Evolutionary conservation across 2,329 filamentous ascomycete genomes (phyloP).

Genomic region (Botrytis galanthina): DNA sequence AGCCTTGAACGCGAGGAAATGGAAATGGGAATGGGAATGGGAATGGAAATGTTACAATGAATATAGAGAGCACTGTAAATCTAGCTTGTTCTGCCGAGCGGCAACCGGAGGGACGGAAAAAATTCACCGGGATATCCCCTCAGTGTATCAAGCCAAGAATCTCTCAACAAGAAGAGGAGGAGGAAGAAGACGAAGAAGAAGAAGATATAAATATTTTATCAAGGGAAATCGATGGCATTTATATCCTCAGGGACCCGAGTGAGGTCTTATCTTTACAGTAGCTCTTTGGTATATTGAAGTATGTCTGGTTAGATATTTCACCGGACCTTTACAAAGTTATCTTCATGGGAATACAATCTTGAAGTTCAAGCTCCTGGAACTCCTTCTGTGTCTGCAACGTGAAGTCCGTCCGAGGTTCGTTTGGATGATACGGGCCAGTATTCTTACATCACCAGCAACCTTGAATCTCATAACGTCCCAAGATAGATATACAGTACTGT

Average conservation of each 20-base stretch:
- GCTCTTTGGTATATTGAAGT: neutral
- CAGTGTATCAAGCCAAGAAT: neutral
- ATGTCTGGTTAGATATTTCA: neutral
- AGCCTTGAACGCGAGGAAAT: neutral
- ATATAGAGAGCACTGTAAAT: neutral
- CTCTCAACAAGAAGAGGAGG: neutral
- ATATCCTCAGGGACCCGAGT: constrained; percentile 11
- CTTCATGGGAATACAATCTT: neutral
- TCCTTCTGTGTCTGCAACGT: neutral
- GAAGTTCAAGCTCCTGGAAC: constrained; percentile 5
- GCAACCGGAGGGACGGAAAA: constrained; percentile 13
- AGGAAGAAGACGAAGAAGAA: neutral
- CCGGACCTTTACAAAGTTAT: neutral
- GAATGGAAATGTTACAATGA: neutral
- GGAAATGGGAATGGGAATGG: neutral
- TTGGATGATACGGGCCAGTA: neutral
- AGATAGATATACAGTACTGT: neutral
- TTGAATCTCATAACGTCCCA: neutral
- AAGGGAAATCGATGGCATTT: neutral
- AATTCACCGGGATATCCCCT: constrained; percentile 20
- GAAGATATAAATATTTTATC: neutral
- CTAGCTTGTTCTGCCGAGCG: constrained; percentile 16
- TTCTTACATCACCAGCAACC: neutral
- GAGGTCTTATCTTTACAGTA: neutral
- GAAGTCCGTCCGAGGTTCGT: neutral